phyloP scores from a whole-genome alignment of 148 eudicot genomes.

The Cornus controversa region DNA sequence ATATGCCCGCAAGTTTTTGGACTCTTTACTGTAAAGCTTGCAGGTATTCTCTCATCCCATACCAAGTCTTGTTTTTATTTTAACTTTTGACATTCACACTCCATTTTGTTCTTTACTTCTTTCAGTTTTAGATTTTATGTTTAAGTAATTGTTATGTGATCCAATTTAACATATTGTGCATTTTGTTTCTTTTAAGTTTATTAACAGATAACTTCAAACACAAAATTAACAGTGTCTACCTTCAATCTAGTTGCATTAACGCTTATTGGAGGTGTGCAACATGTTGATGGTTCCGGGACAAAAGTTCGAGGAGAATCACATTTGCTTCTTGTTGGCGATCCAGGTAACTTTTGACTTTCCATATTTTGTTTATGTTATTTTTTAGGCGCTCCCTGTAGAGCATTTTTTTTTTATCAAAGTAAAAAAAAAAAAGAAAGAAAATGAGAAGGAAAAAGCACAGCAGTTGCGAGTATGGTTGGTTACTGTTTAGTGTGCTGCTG shows the following conservation, averaged over 20 bases:
- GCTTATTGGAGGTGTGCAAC: constrained; percentile 96
- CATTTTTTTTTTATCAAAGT: too few species aligned
- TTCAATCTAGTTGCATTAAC: constrained; percentile 70
- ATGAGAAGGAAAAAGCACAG: background rate
- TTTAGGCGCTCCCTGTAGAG: background rate
- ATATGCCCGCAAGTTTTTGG: constrained; percentile 95
- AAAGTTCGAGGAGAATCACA: constrained; percentile 97
- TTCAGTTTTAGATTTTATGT: background rate
- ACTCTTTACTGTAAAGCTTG: constrained; percentile 92
- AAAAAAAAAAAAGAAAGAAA: too few species aligned
- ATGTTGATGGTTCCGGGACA: constrained; percentile 93
- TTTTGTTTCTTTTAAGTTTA: background rate
- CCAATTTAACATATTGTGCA: background rate
- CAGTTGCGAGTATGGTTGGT: background rate
- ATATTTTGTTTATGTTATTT: background rate
- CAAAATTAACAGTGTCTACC: background rate
- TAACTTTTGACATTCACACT: constrained; percentile 7
- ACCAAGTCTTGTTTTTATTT: background rate
- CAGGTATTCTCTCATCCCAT: constrained; percentile 30
- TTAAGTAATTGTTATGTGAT: background rate
- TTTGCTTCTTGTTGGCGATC: constrained; percentile 96
- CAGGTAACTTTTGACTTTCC: constrained; percentile 37
- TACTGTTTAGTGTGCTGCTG: background rate
- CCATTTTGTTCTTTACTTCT: background rate
- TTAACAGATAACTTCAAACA: background rate